Percentiles rank a stretch among this genome's conserved stretches.
Conservation (phyloP, 305 asterid species). For the Fraxinus latifolia region DNA sequence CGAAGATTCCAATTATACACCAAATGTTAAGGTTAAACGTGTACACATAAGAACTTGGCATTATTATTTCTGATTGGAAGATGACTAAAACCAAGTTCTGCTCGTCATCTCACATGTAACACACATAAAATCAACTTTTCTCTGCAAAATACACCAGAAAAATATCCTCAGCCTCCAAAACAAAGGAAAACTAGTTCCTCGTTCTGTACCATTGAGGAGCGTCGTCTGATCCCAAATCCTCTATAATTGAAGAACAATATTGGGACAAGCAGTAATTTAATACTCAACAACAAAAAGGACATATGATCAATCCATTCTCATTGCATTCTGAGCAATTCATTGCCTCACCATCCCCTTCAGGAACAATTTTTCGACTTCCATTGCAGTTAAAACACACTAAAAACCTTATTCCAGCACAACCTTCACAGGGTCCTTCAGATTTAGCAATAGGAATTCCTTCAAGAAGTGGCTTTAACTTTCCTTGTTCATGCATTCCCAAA, state of each 20-base stretch:
- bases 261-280: neutral
- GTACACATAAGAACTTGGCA: neutral
- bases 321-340: slow-evolving; percentile 65
- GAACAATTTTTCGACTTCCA: slow-evolving; percentile 67
- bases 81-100: neutral
- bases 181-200: neutral
- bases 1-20: neutral
- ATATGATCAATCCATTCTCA: slow-evolving; percentile 84
- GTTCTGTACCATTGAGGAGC: neutral
- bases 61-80: neutral
- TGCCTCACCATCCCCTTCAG: slow-evolving; percentile 34
- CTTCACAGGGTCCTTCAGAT: slow-evolving; percentile 56
- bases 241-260: neutral
- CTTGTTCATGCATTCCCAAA: slow-evolving; percentile 70
- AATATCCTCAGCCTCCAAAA: neutral
- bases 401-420: slow-evolving; percentile 73
- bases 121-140: neutral
- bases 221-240: neutral
- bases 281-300: slow-evolving; percentile 76
- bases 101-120: neutral
- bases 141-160: neutral
- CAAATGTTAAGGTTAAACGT: neutral
- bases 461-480: slow-evolving; percentile 63
- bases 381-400: slow-evolving; percentile 74
- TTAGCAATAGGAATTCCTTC: slow-evolving; percentile 58